Percentiles rank a stretch among this genome's conserved stretches.
Conservation (phyloP, 177 flowering plant species). For the Telopea speciosissima region DNA sequence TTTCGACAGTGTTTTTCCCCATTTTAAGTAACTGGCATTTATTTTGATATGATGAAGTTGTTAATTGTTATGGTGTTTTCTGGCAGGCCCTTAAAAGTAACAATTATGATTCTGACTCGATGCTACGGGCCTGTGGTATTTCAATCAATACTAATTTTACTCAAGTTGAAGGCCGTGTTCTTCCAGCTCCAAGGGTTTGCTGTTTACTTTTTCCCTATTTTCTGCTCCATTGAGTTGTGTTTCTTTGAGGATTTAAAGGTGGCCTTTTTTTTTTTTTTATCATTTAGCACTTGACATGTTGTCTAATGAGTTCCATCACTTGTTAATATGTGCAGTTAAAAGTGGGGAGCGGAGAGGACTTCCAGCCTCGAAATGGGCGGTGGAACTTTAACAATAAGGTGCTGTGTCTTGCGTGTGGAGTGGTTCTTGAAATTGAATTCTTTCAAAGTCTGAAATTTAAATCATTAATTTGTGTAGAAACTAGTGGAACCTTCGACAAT, state of each 20-base stretch:
- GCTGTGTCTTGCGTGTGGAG: not conserved
- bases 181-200: slow-evolving; percentile 61
- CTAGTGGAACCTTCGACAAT: slow-evolving; percentile 47
- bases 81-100: slow-evolving; percentile 52
- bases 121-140: slow-evolving; percentile 59
- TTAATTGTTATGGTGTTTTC: not conserved
- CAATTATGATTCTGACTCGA: slow-evolving; percentile 62
- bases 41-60: not conserved
- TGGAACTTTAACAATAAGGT: slow-evolving; percentile 85
- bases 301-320: not conserved
- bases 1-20: not conserved
- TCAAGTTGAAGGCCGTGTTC: slow-evolving; percentile 72
- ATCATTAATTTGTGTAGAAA: slow-evolving; percentile 31
- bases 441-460: not conserved
- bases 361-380: slow-evolving; percentile 56
- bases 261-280: not conserved
- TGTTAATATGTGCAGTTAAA: slow-evolving; percentile 29
- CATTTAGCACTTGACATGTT: not conserved
- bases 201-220: not conserved
- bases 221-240: not conserved
- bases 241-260: not conserved
- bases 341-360: slow-evolving; percentile 43
- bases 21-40: not conserved
- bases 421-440: too few relatives aligned
- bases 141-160: slow-evolving; percentile 46